Conservation (phyloP, 1,284 basidiomycete species). For the Malassezia obtusa region DNA sequence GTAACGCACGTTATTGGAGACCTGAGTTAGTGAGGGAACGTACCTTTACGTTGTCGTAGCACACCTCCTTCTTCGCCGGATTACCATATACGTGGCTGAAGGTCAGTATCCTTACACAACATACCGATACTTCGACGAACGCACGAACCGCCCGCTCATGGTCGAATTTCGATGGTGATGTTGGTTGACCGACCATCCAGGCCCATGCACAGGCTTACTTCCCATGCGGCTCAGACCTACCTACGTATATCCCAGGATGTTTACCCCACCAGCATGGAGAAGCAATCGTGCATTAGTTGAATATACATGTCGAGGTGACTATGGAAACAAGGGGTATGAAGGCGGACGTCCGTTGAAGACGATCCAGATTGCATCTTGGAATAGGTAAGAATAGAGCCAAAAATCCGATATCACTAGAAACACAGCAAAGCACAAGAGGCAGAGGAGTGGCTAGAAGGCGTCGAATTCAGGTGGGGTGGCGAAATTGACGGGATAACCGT, state of each 20-base stretch:
- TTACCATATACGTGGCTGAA: constrained; percentile 73
- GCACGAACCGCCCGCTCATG: constrained; percentile 53
- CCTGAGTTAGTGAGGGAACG: constrained; percentile 9
- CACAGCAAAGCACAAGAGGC: too few relatives aligned
- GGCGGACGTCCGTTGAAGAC: constrained; percentile 12
- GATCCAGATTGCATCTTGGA: background rate
- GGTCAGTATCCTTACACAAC: constrained; percentile 8
- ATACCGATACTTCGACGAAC: constrained; percentile 57
- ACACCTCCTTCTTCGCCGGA: constrained; percentile 47
- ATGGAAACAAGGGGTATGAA: constrained; percentile 3
- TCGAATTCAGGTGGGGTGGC: too few relatives aligned
- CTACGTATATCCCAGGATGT: too few relatives aligned
- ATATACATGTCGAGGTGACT: constrained; percentile 14
- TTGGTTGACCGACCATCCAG: background rate
- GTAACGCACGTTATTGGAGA: constrained; percentile 38
- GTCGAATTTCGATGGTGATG: background rate
- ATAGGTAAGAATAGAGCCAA: too few relatives aligned
- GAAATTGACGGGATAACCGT: too few relatives aligned
- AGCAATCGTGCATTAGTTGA: constrained; percentile 6
- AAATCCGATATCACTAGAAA: background rate
- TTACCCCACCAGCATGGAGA: too few relatives aligned
- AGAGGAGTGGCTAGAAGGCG: too few relatives aligned
- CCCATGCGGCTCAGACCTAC: background rate
- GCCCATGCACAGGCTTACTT: background rate
- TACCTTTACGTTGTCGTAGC: constrained; percentile 75